These are phyloP conservation scores for Boletus barrowsii DNA, from an alignment of 768 basidiomycete genomes.

Conservation along the genomic window DNA sequence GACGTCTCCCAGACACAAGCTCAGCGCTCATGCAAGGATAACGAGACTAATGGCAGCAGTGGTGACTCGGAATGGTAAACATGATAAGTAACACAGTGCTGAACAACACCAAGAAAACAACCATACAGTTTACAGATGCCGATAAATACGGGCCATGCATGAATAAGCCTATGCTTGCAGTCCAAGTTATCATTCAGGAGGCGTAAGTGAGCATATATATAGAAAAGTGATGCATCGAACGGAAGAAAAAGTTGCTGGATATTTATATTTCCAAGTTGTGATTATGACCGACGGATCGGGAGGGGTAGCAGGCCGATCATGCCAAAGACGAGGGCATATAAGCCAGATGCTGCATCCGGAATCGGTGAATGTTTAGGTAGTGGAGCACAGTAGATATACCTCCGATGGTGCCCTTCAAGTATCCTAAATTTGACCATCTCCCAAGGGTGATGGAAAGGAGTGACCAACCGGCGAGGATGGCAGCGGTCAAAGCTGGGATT, in stretches of 20 bases:
- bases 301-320: slow-evolving; percentile 69
- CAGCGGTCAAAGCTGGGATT: slow-evolving; percentile 66
- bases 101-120: slow-evolving; percentile 7
- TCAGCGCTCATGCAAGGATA: too few species aligned
- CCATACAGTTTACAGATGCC: slow-evolving; percentile 4
- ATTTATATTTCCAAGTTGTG: slow-evolving; percentile 27
- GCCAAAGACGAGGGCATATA: slow-evolving; percentile 73
- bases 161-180: slow-evolving; percentile 7
- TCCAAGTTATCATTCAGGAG: slow-evolving; percentile 4
- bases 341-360: slow-evolving; percentile 51
- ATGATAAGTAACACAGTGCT: not conserved
- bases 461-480: slow-evolving; percentile 70
- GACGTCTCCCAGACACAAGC: too few species aligned
- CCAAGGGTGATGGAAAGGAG: slow-evolving; percentile 59
- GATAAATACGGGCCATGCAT: slow-evolving; percentile 13
- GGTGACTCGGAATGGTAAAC: not conserved
- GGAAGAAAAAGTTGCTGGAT: not conserved
- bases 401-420: slow-evolving; percentile 58
- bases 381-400: slow-evolving; percentile 36
- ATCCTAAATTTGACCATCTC: slow-evolving; percentile 66
- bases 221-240: not conserved
- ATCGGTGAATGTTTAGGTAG: not conserved
- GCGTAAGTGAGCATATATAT: not conserved
- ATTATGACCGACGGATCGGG: slow-evolving; percentile 47
- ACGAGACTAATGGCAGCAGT: not conserved